Evolutionary conservation across 768 basidiomycete species (phyloP).

Genomic region (Lentinula edodes): DNA sequence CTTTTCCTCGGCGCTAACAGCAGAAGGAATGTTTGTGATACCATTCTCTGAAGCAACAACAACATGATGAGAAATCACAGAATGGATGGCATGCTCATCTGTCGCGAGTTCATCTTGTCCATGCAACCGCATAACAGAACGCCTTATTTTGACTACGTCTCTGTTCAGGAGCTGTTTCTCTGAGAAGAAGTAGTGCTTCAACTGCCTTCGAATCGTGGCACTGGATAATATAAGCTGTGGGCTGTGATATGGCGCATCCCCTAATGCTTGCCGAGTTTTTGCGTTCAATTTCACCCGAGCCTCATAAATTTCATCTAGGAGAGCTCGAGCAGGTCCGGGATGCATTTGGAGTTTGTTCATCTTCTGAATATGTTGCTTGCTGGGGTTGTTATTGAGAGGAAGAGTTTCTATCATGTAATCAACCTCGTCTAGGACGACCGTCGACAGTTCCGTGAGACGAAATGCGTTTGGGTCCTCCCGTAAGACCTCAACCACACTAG

Average conservation of each 20-base stretch:
- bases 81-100: not conserved
- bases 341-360: constrained; percentile 42
- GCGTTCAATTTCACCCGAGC: constrained; percentile 10
- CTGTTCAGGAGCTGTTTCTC: constrained; percentile 56
- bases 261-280: not conserved
- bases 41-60: constrained; percentile 55
- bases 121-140: constrained; percentile 12
- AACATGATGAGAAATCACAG: constrained; percentile 42
- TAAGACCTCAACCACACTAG: constrained; percentile 56
- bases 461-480: constrained; percentile 37
- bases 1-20: constrained; percentile 12
- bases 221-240: constrained; percentile 68
- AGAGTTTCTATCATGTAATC: constrained; percentile 63
- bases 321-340: constrained; percentile 49
- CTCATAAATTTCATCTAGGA: constrained; percentile 55
- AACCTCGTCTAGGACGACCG: constrained; percentile 70
- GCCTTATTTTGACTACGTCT: constrained; percentile 33
- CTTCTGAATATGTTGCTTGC: constrained; percentile 22
- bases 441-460: constrained; percentile 40
- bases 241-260: constrained; percentile 12
- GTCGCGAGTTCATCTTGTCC: not conserved
- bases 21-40: constrained; percentile 44
- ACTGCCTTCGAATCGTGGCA: constrained; percentile 58
- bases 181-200: constrained; percentile 47
- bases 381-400: constrained; percentile 26